Evolutionary conservation across 176 grass and related monocot species (phyloP).

Genomic region (Hyparrhenia diplandra): DNA sequence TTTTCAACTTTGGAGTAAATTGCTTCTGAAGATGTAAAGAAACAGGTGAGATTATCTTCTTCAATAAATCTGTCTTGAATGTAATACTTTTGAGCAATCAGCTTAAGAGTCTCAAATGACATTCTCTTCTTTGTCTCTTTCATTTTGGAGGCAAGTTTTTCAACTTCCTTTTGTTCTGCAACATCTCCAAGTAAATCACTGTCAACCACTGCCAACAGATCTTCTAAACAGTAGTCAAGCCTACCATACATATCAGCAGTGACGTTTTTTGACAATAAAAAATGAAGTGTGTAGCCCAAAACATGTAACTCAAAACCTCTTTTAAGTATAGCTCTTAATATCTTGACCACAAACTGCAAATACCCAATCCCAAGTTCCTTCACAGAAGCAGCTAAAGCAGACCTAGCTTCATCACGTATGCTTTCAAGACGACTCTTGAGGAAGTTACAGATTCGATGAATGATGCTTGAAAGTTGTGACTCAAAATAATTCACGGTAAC

Average conservation of each 20-base stretch:
- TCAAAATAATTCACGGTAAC: constrained; percentile 68
- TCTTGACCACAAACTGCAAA: constrained; percentile 77
- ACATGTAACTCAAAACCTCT: constrained; percentile 96
- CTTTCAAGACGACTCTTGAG: constrained; percentile 89
- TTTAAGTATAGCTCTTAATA: constrained; percentile 87
- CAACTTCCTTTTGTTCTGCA: constrained; percentile 93
- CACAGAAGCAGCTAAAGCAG: constrained; percentile 72
- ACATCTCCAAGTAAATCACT: constrained; percentile 90
- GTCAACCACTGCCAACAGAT: constrained; percentile 70
- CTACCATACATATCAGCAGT: constrained; percentile 43
- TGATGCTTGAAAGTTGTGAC: constrained; percentile 85
- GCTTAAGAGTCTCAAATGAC: constrained; percentile 84
- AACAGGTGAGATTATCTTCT: constrained; percentile 76
- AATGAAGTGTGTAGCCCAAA: constrained; percentile 87
- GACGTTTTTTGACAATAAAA: constrained; percentile 66
- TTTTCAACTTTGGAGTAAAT: constrained; percentile 69
- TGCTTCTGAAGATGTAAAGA: constrained; percentile 62
- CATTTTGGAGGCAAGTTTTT: constrained; percentile 95
- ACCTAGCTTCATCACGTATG: constrained; percentile 82
- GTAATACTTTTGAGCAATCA: constrained; percentile 74
- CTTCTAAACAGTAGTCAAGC: constrained; percentile 88
- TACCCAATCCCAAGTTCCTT: constrained; percentile 94
- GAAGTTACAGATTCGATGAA: constrained; percentile 81
- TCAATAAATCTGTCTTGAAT: constrained; percentile 67
- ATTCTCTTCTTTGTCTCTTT: constrained; percentile 95